These are phyloP conservation scores for Globomyces sp. DNA, from an alignment of 371 early-diverging fungal species.

Conservation along the genomic window DNA sequence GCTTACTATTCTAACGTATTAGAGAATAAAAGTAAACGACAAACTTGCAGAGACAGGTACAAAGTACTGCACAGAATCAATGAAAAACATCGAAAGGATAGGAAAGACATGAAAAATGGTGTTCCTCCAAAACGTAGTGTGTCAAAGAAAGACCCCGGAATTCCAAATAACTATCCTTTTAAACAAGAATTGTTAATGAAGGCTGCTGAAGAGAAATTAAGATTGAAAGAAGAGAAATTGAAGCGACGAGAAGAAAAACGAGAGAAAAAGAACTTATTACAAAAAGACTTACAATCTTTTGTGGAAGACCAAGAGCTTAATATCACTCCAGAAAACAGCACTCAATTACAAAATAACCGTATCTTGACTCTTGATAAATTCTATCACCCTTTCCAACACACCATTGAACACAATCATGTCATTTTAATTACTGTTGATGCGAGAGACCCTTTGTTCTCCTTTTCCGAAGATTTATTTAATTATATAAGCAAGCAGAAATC, in stretches of 20 bases:
- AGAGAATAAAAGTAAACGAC: constrained; percentile 16
- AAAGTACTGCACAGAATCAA: constrained; percentile 10
- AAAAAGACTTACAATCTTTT: background rate
- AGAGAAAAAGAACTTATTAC: background rate
- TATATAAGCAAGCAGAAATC: constrained; percentile 1
- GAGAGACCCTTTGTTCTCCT: constrained; percentile 2
- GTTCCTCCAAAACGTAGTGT: background rate
- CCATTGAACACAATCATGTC: background rate
- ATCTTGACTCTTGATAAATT: background rate
- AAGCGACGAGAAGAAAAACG: background rate
- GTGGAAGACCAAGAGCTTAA: background rate
- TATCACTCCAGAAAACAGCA: background rate
- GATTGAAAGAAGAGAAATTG: constrained; percentile 9
- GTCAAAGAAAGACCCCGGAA: constrained; percentile 19
- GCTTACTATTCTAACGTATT: background rate
- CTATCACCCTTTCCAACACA: constrained; percentile 2
- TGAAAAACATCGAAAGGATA: constrained; percentile 14
- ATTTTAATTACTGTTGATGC: constrained; percentile 14
- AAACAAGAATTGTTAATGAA: constrained; percentile 14
- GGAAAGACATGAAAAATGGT: constrained; percentile 14
- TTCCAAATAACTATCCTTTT: constrained; percentile 18
- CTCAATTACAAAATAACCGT: background rate
- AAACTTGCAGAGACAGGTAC: constrained; percentile 14
- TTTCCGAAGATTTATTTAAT: background rate
- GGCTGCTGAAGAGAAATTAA: constrained; percentile 8